Conservation (phyloP, 73 alveolate species). For the Urostyla sp. region DNA sequence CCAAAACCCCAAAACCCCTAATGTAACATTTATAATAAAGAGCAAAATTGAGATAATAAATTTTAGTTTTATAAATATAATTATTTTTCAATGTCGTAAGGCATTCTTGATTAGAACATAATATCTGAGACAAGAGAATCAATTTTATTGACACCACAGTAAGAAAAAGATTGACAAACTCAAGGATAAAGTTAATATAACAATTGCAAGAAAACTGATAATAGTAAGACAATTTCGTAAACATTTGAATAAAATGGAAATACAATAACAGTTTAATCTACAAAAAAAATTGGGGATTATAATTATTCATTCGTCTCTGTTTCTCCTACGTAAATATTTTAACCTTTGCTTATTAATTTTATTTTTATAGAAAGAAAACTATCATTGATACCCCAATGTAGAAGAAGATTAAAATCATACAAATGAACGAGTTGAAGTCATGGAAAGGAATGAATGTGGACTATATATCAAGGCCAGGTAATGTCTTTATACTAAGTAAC, state of each 20-base stretch:
- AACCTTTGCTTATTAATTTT: background rate
- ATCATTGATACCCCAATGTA: conserved; percentile 65
- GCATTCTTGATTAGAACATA: too few species aligned
- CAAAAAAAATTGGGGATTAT: conserved; percentile 46
- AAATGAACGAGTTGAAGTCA: conserved; percentile 42
- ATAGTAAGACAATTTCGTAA: background rate
- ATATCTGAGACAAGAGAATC: background rate
- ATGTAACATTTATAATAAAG: too few species aligned
- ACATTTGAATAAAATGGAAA: conserved; percentile 33
- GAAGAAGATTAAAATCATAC: conserved; percentile 60
- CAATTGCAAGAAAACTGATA: background rate
- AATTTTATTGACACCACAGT: background rate
- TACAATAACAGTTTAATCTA: conserved; percentile 44
- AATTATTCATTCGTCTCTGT: conserved; percentile 58
- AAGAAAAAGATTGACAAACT: background rate
- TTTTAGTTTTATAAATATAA: background rate
- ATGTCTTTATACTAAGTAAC: background rate
- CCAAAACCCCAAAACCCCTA: too few species aligned
- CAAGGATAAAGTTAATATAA: background rate
- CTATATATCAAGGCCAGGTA: conserved; percentile 67
- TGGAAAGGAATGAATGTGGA: conserved; percentile 69
- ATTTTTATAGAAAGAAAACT: conserved; percentile 31
- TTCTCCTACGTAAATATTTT: conserved; percentile 58
- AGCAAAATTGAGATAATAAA: too few species aligned
- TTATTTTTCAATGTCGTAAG: too few species aligned